Base-by-base conservation (phyloP, 257 asterid genomes). In the Solanum paucissectum region DNA sequence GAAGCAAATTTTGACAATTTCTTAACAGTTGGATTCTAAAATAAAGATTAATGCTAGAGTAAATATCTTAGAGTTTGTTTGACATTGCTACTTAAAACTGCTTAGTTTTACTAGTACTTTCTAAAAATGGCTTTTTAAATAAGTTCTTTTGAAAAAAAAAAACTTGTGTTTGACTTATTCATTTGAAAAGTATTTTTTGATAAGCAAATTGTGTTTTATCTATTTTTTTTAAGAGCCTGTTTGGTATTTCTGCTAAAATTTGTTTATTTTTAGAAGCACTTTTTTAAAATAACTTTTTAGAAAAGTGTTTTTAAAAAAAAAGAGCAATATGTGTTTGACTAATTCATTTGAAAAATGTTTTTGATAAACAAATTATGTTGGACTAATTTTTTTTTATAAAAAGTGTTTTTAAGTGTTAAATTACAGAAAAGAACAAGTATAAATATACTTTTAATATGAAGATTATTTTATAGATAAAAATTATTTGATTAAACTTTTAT, bases 221-320 rank as follows among this genome's bases (percentile, higher is more conserved):
- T 2, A 52, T 18, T 55, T 55, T 55, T 18, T 55, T 2, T 55
- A 16, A 55, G 64, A 18, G 64, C 9, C 3, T 55, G 64, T 18
- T 55, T 55, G 64, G 8, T 20, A 55, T 55, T 55, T 3, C 9
- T 55, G 64, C 64, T 55, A 20, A 55, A 55, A 55, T 9, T 55
- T 18, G 64, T n/a, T 6, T 55, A 55, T 55, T 55, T 18, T 7
- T 55, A 18, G 62, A 52, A 52, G 64, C 4, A 20, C 3, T 18
- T 55, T 52, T 6, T 18, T 0, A 55, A 52, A 52, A 55, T 55
- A 18, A 6, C n/a, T 55, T 18, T 55, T 55, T 2, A 55, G 64
- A 55, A 18, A 55, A 55, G 64, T 18, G 1, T 55, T 18, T 5
- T 0, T 0, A 0, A 6, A 18, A 46, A 18, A 0, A 6, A 18